Evolutionary conservation across 306 rosid genomes (phyloP).

Genomic region (Citrullus mucosospermus): DNA sequence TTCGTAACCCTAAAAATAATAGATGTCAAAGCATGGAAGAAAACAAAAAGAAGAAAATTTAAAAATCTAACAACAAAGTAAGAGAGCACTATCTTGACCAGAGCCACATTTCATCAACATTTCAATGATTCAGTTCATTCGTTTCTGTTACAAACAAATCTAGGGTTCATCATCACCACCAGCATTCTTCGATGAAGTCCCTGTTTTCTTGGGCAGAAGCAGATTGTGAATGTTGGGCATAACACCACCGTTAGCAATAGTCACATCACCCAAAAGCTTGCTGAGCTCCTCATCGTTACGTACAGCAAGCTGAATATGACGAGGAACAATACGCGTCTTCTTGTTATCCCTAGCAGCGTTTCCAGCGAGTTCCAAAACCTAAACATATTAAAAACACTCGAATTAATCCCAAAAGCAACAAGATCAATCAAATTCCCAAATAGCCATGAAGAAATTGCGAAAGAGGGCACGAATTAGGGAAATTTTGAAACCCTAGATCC

Average conservation of each 20-base stretch:
- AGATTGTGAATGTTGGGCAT: constrained; percentile 90
- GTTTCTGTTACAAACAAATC: background rate
- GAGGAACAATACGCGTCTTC: constrained; percentile 85
- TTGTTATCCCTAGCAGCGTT: constrained; percentile 90
- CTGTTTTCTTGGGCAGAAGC: constrained; percentile 67
- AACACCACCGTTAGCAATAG: constrained; percentile 86
- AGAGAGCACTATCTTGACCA: background rate
- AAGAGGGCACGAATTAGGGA: background rate
- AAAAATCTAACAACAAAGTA: background rate
- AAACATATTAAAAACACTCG: background rate
- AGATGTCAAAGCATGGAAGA: background rate
- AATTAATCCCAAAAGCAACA: background rate
- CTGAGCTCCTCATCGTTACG: constrained; percentile 82
- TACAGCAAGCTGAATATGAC: constrained; percentile 73
- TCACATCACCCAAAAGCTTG: constrained; percentile 81
- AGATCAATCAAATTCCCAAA: background rate
- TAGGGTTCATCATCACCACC: constrained; percentile 56
- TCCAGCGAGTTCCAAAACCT: constrained; percentile 90
- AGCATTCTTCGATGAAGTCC: constrained; percentile 40
- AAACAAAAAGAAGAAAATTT: background rate
- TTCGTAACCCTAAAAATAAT: background rate
- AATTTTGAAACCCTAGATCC: background rate
- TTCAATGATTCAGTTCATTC: background rate
- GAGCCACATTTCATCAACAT: background rate
- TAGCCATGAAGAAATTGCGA: background rate